Percentiles rank a stretch among this genome's conserved stretches.
Conservation (phyloP, 2,329 filamentous ascomycete genomes). For the Cladosporium cucumerinum region DNA sequence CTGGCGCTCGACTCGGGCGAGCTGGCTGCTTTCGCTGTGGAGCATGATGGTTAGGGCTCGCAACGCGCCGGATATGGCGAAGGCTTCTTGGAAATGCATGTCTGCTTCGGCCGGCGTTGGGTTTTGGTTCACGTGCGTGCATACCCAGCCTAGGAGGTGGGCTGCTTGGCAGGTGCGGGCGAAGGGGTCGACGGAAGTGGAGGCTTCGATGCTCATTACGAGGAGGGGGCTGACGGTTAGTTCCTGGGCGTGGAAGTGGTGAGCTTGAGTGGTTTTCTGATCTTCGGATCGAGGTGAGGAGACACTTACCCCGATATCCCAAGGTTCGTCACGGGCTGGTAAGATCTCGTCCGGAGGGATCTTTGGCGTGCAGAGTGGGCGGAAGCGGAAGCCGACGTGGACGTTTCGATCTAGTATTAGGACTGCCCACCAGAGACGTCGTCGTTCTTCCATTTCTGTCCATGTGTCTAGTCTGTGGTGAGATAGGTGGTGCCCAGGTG, state of each 20-base stretch:
- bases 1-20: constrained; percentile 7
- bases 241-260: not conserved
- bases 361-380: constrained; percentile 17
- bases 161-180: constrained; percentile 24
- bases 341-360: constrained; percentile 21
- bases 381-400: constrained; percentile 22
- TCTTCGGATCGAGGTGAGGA: not conserved
- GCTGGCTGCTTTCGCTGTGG: constrained; percentile 13
- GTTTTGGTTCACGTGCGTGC: constrained; percentile 21
- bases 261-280: not conserved
- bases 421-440: constrained; percentile 23
- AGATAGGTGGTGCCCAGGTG: not conserved
- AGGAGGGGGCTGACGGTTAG: constrained; percentile 21
- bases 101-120: constrained; percentile 19
- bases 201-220: constrained; percentile 24
- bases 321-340: constrained; percentile 19
- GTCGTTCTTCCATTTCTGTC: constrained; percentile 22
- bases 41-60: constrained; percentile 18
- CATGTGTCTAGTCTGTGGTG: constrained; percentile 18
- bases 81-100: constrained; percentile 23
- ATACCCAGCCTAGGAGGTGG: constrained; percentile 22
- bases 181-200: constrained; percentile 21
- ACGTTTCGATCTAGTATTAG: constrained; percentile 22
- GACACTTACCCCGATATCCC: constrained; percentile 20
- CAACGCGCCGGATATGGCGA: constrained; percentile 19